Base-by-base conservation (phyloP, 306 rosid species). In the Castanea crenata region DNA sequence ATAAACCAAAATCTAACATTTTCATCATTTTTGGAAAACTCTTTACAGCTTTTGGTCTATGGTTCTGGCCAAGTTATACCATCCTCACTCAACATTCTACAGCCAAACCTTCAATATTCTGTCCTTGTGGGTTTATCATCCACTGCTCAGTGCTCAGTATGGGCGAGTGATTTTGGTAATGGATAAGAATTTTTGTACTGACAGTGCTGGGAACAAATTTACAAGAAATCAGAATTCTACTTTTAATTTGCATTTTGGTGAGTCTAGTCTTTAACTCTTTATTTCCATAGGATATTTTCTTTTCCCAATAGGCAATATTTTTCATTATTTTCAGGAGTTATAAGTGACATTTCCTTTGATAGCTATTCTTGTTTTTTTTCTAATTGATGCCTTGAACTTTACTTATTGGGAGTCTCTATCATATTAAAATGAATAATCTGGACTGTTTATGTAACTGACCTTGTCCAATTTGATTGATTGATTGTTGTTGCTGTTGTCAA, bases 51-150 rank as follows among this genome's bases (percentile, higher is more conserved):
- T 84, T 86, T 92, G 72, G 98, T 94, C 41, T 94, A 91, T 85
- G 98, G 97, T 75, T 87, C 91, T 55, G 98, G 97, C 79, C 82
- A 87, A 77, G 97, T 92, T 76, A 82, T 94, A 74, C 97, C 98
- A 78, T 87, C 92, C 78, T 88, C 97, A 27, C 79, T 92, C 63
- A 91, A 69, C 31, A 76, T 80, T 86, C 82, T 94, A 71, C 80
- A 87, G 88, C 94, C 87, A 76, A 84, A 87, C 85, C 88, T 92
- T 65, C 56, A 51, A 80, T 94, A 91, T 80, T 91, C 97, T 72
- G 83, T 94, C 74, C 73, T 79, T 23, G 89, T 94, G 78, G 84
- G 86, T 77, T 85, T 94, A 74, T 80, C 92, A 23, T 44, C 97
- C 21, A 63, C 80, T 2, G 83, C 74, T 85, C 88, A 89, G 63